Evolutionary conservation across 176 grass and related monocot genomes (phyloP).

Genomic region (Eragrostis nindensis): DNA sequence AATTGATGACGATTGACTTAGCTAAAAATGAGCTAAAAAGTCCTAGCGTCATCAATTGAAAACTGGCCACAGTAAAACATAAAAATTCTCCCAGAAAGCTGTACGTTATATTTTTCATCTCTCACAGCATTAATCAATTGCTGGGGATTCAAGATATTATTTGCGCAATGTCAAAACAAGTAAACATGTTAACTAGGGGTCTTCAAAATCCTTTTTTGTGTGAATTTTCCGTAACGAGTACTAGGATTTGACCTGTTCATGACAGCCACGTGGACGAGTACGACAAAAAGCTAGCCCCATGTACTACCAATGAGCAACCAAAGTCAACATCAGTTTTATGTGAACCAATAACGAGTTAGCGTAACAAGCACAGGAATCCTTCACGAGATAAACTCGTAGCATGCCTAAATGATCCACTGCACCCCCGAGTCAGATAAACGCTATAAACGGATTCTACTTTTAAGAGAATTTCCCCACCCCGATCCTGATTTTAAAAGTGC

Average conservation of each 20-base stretch:
- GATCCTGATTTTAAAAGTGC: not conserved
- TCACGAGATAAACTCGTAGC: not conserved
- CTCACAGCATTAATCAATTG: too few relatives aligned
- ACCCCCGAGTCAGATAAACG: not conserved
- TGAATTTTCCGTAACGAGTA: not conserved
- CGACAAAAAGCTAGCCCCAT: not conserved
- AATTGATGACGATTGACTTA: too few relatives aligned
- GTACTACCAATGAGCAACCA: not conserved
- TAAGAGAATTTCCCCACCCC: not conserved
- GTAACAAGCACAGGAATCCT: not conserved
- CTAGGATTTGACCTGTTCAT: not conserved
- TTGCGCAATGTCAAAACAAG: constrained; percentile 14
- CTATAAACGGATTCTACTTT: not conserved
- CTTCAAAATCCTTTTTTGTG: not conserved
- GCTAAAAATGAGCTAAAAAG: too few relatives aligned
- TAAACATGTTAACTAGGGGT: not conserved
- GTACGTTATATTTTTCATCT: not conserved
- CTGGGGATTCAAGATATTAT: too few relatives aligned
- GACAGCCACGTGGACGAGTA: not conserved
- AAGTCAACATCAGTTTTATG: constrained; percentile 39
- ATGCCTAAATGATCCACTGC: constrained; percentile 10
- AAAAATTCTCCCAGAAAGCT: not conserved
- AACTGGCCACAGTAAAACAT: too few relatives aligned
- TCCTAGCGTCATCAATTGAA: too few relatives aligned
- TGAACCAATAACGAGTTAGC: not conserved